Percentiles rank a stretch among this genome's conserved stretches.
phyloP scores from a whole-genome alignment of 1,284 basidiomycete species.

The Sanghuangporus weigelae region DNA sequence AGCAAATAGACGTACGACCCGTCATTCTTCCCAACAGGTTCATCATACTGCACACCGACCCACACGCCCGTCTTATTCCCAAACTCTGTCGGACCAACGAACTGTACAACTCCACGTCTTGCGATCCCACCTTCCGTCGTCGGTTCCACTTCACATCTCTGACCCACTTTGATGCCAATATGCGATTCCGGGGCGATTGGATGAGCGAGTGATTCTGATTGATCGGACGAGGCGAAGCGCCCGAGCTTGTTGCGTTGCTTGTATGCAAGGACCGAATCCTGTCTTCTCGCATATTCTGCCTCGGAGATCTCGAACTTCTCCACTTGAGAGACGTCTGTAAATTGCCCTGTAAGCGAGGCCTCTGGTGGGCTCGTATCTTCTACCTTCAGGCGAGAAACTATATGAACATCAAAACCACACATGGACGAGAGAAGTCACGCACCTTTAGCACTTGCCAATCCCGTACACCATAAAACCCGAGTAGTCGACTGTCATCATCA shows the following conservation, averaged over 20 bases:
- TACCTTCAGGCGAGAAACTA: slow-evolving; percentile 45
- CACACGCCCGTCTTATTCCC: slow-evolving; percentile 61
- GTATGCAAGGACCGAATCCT: slow-evolving; percentile 87
- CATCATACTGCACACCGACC: slow-evolving; percentile 95
- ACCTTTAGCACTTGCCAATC: slow-evolving; percentile 77
- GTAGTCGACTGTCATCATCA: slow-evolving; percentile 57
- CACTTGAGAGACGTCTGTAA: slow-evolving; percentile 80
- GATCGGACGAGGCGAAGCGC: slow-evolving; percentile 57
- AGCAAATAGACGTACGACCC: slow-evolving; percentile 65
- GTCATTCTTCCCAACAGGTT: slow-evolving; percentile 94
- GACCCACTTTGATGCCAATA: slow-evolving; percentile 50
- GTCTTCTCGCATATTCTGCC: slow-evolving; percentile 75
- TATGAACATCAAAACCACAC: background rate
- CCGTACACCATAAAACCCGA: slow-evolving; percentile 70
- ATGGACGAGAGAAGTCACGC: slow-evolving; percentile 17
- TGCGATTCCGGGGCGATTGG: slow-evolving; percentile 2
- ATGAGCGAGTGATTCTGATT: background rate
- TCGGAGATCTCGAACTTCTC: slow-evolving; percentile 90
- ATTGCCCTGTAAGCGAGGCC: slow-evolving; percentile 68
- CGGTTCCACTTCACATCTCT: slow-evolving; percentile 81
- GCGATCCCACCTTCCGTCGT: slow-evolving; percentile 53
- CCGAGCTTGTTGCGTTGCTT: slow-evolving; percentile 89
- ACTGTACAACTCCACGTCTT: slow-evolving; percentile 82
- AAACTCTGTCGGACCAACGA: slow-evolving; percentile 80
- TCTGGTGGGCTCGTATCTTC: slow-evolving; percentile 71